Conservation (phyloP, 768 basidiomycete genomes). For the Scleroderma citrinum region DNA sequence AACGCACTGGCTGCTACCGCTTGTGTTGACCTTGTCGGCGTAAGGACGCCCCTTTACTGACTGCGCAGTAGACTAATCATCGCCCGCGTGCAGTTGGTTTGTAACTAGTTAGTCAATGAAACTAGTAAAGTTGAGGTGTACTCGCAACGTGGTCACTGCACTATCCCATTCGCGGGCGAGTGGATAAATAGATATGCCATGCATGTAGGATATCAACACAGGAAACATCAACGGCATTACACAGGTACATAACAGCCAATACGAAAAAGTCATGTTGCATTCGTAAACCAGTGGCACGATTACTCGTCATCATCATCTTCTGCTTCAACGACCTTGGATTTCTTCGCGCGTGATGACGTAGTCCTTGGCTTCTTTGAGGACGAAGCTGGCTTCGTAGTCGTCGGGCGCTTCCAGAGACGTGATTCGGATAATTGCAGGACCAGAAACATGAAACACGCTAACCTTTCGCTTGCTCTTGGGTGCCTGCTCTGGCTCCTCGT, state of each 20-base stretch:
- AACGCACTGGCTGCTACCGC: neutral
- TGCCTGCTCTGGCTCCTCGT: constrained; percentile 33
- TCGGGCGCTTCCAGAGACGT: constrained; percentile 31
- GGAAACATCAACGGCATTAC: too few species aligned
- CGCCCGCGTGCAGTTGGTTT: too few species aligned
- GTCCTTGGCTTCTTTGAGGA: constrained; percentile 34
- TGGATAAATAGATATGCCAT: too few species aligned
- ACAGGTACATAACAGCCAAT: neutral
- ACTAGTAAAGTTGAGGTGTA: too few species aligned
- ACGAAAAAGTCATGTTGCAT: neutral
- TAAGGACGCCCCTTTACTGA: too few species aligned
- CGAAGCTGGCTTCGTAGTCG: constrained; percentile 40
- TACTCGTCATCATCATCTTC: constrained; percentile 31
- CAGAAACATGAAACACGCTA: constrained; percentile 3
- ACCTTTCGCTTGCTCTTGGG: constrained; percentile 69
- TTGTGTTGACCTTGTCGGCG: too few species aligned
- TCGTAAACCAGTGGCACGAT: neutral
- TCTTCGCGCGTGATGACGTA: constrained; percentile 27
- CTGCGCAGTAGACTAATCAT: too few species aligned
- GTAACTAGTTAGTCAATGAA: too few species aligned
- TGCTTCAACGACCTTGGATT: constrained; percentile 45
- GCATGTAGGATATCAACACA: too few species aligned
- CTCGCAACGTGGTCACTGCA: too few species aligned
- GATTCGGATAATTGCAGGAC: constrained; percentile 3
- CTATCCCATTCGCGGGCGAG: too few species aligned